These are phyloP conservation scores for Intubia oerlemansii DNA, from an alignment of 2,329 filamentous ascomycete species.

Conservation along the genomic window DNA sequence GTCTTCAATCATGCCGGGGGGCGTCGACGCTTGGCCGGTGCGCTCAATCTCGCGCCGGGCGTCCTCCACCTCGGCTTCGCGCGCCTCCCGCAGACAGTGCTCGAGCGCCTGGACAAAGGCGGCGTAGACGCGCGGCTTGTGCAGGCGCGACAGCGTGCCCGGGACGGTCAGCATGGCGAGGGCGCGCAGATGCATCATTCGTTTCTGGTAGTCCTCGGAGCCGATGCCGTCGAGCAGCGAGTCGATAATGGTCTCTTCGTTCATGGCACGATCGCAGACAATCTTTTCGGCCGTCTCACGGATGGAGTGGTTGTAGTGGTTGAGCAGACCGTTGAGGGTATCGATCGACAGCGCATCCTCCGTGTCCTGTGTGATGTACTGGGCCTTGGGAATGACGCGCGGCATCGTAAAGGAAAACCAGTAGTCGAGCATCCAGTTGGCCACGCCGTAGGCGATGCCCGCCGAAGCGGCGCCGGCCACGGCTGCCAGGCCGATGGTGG, in stretches of 20 bases:
- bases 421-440: too few species aligned
- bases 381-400: slow-evolving; percentile 35
- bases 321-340: slow-evolving; percentile 45
- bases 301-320: slow-evolving; percentile 52
- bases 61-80: not conserved
- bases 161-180: slow-evolving; percentile 32
- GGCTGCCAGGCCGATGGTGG: too few species aligned
- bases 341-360: slow-evolving; percentile 47
- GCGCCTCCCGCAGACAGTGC: slow-evolving; percentile 15
- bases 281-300: slow-evolving; percentile 44
- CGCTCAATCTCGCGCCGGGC: slow-evolving; percentile 9
- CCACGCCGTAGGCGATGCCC: slow-evolving; percentile 1
- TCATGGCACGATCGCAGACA: slow-evolving; percentile 32
- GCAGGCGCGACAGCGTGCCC: slow-evolving; percentile 23
- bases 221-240: slow-evolving; percentile 36
- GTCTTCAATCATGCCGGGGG: slow-evolving; percentile 28
- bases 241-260: slow-evolving; percentile 31
- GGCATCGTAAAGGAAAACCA: slow-evolving; percentile 17
- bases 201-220: slow-evolving; percentile 33
- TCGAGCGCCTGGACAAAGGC: slow-evolving; percentile 40
- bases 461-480: too few species aligned
- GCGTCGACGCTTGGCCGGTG: not conserved
- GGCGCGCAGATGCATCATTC: slow-evolving; percentile 33
- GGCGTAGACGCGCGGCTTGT: slow-evolving; percentile 27
- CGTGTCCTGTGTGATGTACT: slow-evolving; percentile 55